Evolutionary conservation across 805 yeast genomes (phyloP).

Genomic region (Kodamaea leandrae): DNA sequence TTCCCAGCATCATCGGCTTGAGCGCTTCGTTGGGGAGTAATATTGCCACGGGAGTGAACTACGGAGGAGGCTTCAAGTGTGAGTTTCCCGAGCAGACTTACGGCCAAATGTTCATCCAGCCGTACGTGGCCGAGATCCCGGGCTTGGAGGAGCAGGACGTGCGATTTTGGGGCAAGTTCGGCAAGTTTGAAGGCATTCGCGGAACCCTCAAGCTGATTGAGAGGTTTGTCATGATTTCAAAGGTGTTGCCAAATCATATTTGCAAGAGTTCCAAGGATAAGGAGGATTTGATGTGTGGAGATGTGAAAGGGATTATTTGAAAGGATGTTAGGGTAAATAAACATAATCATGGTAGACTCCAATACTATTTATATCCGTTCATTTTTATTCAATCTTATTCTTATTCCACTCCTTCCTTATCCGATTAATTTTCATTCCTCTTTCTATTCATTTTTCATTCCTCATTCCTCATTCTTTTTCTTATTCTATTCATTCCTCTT

Average conservation of each 20-base stretch:
- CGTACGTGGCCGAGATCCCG: slow-evolving; percentile 10
- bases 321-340: background rate
- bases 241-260: slow-evolving; percentile 9
- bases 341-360: too few species aligned
- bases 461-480: background rate
- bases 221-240: background rate
- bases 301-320: slow-evolving; percentile 1
- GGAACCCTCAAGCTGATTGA: background rate
- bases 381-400: too few species aligned
- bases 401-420: too few species aligned
- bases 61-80: slow-evolving; percentile 5
- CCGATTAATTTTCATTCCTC: too few species aligned
- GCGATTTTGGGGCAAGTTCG: background rate
- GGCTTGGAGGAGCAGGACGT: slow-evolving; percentile 5
- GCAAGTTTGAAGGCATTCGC: background rate
- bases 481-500: background rate
- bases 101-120: slow-evolving; percentile 12
- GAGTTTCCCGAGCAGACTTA: slow-evolving; percentile 1
- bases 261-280: slow-evolving; percentile 6
- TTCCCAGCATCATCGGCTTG: background rate
- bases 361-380: too few species aligned
- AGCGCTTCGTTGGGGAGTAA: background rate
- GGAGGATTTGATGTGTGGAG: slow-evolving; percentile 7
- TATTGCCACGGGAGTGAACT: slow-evolving; percentile 1
- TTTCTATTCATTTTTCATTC: too few species aligned